Evolutionary conservation across 306 rosid species (phyloP).

Genomic region (Benincasa hispida): DNA sequence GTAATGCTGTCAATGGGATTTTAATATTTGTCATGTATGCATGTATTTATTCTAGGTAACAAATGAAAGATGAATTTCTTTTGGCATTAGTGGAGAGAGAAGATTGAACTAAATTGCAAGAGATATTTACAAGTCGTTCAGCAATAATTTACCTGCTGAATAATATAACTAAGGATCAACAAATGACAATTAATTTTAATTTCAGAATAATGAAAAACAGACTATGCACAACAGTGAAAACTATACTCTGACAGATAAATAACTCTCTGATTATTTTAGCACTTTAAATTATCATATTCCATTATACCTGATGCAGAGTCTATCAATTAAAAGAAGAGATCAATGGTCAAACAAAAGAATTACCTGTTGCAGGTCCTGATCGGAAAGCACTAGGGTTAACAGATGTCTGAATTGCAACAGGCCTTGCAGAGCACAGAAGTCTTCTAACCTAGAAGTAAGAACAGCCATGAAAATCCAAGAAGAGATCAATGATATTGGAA

Average conservation of each 20-base stretch:
- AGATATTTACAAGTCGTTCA: neutral
- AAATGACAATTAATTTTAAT: neutral
- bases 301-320: neutral
- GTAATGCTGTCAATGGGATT: neutral
- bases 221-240: neutral
- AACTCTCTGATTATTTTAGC: neutral
- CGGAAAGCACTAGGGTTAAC: conserved; percentile 77
- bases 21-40: neutral
- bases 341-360: conserved; percentile 5
- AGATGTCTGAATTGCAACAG: conserved; percentile 90
- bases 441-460: conserved; percentile 64
- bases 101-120: neutral
- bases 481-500: neutral
- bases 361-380: conserved; percentile 98
- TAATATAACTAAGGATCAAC: neutral
- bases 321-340: neutral
- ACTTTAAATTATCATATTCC: neutral
- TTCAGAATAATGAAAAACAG: neutral
- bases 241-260: neutral
- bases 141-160: neutral
- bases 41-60: neutral
- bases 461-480: conserved; percentile 6
- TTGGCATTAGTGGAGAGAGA: neutral
- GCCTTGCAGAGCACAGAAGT: conserved; percentile 88
- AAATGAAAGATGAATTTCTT: neutral